Evolutionary conservation across 257 asterid genomes (phyloP).

Genomic region (Przewalskia tangutica): DNA sequence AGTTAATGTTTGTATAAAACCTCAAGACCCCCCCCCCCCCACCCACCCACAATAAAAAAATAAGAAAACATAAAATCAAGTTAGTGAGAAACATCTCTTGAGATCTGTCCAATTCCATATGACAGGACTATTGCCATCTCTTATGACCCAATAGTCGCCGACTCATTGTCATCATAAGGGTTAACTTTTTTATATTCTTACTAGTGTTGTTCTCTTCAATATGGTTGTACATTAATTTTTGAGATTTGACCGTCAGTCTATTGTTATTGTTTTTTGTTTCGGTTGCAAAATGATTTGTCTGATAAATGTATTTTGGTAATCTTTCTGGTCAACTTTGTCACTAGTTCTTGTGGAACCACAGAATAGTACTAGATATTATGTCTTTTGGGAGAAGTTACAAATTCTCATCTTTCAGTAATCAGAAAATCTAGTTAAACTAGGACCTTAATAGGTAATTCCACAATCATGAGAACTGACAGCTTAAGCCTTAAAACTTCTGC

Average conservation of each 20-base stretch:
- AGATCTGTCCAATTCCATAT: no score
- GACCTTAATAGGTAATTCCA: not conserved
- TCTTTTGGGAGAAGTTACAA: not conserved
- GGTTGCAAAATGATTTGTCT: not conserved
- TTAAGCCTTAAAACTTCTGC: not conserved
- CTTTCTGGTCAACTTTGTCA: not conserved
- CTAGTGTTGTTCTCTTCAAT: not conserved
- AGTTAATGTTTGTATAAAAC: not conserved
- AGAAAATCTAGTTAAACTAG: not conserved
- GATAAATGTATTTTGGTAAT: not conserved
- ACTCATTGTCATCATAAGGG: not conserved
- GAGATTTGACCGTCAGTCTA: not conserved
- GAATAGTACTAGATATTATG: not conserved
- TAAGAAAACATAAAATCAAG: no score
- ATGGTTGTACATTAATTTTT: not conserved
- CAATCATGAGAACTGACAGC: not conserved
- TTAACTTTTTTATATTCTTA: not conserved
- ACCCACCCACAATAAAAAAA: no score
- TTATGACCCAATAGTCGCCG: not conserved
- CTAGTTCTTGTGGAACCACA: not conserved
- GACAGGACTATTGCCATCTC: not conserved
- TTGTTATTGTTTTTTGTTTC: not conserved
- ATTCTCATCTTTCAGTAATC: not conserved
- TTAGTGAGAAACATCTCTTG: no score
- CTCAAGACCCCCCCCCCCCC: not conserved